Evolutionary conservation across 73 alveolate genomes (phyloP).

Genomic region (Paramecium sexaurelia): DNA sequence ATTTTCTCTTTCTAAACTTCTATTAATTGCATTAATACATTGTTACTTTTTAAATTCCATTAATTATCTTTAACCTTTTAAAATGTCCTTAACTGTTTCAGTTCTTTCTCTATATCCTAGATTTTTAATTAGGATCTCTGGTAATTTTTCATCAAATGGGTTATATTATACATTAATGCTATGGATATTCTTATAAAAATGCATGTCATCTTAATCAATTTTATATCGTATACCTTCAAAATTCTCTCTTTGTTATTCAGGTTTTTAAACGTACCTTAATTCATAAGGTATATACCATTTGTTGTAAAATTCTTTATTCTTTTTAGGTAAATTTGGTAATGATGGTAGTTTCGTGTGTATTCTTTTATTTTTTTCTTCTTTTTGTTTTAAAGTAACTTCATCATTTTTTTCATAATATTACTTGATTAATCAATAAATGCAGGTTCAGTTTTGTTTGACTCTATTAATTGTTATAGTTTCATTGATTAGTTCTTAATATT

Average conservation of each 20-base stretch:
- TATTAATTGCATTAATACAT: background rate
- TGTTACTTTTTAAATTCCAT: background rate
- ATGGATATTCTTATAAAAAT: slow-evolving; percentile 29
- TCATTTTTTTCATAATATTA: background rate
- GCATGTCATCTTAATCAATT: background rate
- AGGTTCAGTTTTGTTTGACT: background rate
- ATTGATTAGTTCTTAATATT: background rate
- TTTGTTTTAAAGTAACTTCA: background rate
- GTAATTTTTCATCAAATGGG: background rate
- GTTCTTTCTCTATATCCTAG: background rate
- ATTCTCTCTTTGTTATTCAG: background rate
- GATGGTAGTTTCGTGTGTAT: slow-evolving; percentile 37
- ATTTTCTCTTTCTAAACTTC: background rate
- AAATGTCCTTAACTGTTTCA: background rate
- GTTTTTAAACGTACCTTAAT: background rate
- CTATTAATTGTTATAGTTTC: background rate
- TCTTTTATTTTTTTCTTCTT: background rate
- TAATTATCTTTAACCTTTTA: background rate
- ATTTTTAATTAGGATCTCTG: background rate
- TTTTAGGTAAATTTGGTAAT: background rate
- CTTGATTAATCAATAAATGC: background rate
- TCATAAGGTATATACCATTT: slow-evolving; percentile 59
- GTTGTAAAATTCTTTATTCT: background rate
- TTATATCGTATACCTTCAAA: background rate
- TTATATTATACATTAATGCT: background rate